These are phyloP conservation scores for Phaeosphaeriaceae sp. DNA, from an alignment of 2,329 filamentous ascomycete species.

Conservation along the genomic window DNA sequence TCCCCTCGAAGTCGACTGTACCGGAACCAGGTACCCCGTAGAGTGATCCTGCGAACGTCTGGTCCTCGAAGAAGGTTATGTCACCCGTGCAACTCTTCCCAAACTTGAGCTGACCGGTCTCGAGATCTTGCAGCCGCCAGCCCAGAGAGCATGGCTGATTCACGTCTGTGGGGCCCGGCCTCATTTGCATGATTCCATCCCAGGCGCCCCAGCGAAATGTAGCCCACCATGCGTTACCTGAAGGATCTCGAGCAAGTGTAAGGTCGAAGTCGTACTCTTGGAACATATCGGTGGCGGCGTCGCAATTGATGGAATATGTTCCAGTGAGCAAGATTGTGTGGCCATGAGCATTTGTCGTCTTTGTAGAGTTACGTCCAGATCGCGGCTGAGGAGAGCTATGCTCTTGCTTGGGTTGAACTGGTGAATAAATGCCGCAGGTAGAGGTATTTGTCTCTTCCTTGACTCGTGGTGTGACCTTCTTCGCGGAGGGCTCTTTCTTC, in stretches of 20 bases:
- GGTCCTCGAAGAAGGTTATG: slow-evolving; percentile 34
- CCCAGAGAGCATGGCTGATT: slow-evolving; percentile 19
- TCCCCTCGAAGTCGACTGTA: slow-evolving; percentile 35
- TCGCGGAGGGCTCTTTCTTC: slow-evolving; percentile 8
- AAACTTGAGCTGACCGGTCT: slow-evolving; percentile 34
- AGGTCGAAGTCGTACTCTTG: slow-evolving; percentile 48
- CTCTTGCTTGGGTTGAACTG: slow-evolving; percentile 15
- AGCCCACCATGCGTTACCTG: slow-evolving; percentile 55
- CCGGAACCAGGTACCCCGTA: slow-evolving; percentile 34
- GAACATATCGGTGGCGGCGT: slow-evolving; percentile 18
- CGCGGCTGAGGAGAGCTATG: background rate
- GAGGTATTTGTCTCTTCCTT: slow-evolving; percentile 5
- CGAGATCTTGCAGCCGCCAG: slow-evolving; percentile 43
- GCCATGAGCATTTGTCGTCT: background rate
- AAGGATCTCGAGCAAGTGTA: slow-evolving; percentile 26
- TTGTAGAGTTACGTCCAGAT: slow-evolving; percentile 14
- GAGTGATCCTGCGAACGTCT: slow-evolving; percentile 28
- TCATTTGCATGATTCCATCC: slow-evolving; percentile 54
- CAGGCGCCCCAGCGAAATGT: slow-evolving; percentile 55
- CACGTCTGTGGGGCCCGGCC: slow-evolving; percentile 16
- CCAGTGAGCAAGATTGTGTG: slow-evolving; percentile 51
- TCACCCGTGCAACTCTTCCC: slow-evolving; percentile 44
- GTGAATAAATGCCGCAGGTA: slow-evolving; percentile 13
- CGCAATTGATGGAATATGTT: slow-evolving; percentile 51
- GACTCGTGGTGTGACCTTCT: background rate